Evolutionary conservation across 768 basidiomycete genomes (phyloP), one percentile per base, ranked within the genome.

Genomic region (Lactarius trivialis): DNA sequence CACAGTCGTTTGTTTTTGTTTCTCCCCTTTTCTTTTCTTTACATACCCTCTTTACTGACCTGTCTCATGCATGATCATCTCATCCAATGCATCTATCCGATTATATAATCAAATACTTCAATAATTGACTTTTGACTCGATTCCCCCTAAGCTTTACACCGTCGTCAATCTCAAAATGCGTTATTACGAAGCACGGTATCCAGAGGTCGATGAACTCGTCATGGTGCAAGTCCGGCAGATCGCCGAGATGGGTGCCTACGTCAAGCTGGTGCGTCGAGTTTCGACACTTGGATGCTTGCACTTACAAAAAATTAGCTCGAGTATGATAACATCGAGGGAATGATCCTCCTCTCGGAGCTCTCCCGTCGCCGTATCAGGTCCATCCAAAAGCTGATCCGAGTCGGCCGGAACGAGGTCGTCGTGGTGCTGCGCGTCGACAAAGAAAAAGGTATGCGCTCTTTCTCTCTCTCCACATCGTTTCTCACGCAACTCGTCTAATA

Each of bases 141-240:
- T 24, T n/a, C n/a, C 45, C 21, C 24, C 12, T 48, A 52, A 33
- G n/a, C 51, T 12, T 12, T 45, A 36, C 36, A 17, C 14, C 34
- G 3, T 51, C 49, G 17, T 26, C 14, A 24, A 4, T 34, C 7
- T 73, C 58, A 9, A n/a, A n/a, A 94, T 95, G 93, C 85, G 94
- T 41, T 98, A 93, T 76, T 97, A 96, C 75, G 86, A 92, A 73
- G 90, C 89, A 71, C 85, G 86, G 69, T 97, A 94, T 72, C 94
- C 94, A 30, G 91, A 98, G 75, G 92, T 97, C 65, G 96, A 99
- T 73, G 92, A 97, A 74, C 86, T 98, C 56, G 97, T 98, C 75
- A 98, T 98, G 96, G 97, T 99, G 14, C 95, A 98, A 73, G 97
- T 99, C 66, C 91, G 92, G 74, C 93, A 97, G 77, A 99, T 99